Conservation (phyloP, 2,329 filamentous ascomycete genomes). For the Curvularia sp. region DNA sequence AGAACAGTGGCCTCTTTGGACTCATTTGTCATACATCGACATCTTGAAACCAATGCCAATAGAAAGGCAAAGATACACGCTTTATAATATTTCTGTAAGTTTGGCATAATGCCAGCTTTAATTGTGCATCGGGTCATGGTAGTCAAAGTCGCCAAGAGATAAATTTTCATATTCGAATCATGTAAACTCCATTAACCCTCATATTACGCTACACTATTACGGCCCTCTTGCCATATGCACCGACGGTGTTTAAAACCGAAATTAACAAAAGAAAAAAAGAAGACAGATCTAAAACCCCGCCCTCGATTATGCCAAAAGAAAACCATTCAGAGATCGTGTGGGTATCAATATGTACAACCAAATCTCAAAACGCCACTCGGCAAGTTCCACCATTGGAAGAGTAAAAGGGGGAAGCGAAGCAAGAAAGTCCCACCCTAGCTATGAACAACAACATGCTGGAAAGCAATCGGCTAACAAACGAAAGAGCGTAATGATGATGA, state of each 20-base stretch:
- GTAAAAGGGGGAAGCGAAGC: not conserved
- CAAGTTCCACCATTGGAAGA: not conserved
- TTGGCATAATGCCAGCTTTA: not conserved
- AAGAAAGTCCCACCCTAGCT: not conserved
- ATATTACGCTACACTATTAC: not conserved
- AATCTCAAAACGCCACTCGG: not conserved
- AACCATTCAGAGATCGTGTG: not conserved
- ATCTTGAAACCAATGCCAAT: not conserved
- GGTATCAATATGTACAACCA: constrained; percentile 6
- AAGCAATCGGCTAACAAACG: not conserved
- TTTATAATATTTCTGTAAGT: not conserved
- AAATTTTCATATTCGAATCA: not conserved
- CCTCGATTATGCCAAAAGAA: not conserved
- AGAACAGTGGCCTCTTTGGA: not conserved
- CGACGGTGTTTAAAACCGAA: not conserved
- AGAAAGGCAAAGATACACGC: too few species aligned
- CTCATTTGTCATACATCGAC: not conserved
- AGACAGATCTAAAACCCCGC: not conserved
- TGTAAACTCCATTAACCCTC: not conserved
- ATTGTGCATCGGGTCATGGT: not conserved
- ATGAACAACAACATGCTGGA: not conserved
- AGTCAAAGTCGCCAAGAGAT: not conserved
- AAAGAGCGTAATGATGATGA: not conserved
- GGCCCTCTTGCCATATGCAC: not conserved
- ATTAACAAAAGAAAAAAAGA: not conserved